A percentile compares a stretch with the other conserved stretches of the same genome.
These are phyloP conservation scores for Penicillium expansum DNA, from an alignment of 2,329 filamentous ascomycete genomes.

Conservation along the genomic window DNA sequence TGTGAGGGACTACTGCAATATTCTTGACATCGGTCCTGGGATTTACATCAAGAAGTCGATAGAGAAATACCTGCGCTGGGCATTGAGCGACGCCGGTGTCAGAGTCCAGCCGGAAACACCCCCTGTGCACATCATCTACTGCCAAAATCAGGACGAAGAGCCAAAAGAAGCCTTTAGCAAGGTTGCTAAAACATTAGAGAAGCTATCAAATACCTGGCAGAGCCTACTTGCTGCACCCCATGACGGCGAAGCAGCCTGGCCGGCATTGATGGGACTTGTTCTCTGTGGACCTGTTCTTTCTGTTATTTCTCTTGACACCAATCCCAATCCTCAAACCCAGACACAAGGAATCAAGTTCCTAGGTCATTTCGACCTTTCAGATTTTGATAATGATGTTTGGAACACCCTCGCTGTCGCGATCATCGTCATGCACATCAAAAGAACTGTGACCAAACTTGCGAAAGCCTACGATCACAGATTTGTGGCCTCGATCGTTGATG, in stretches of 20 bases:
- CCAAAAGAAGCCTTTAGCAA: slow-evolving; percentile 42
- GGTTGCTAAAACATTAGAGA: slow-evolving; percentile 44
- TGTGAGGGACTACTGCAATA: slow-evolving; percentile 49
- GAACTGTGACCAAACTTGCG: slow-evolving; percentile 48
- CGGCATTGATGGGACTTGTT: slow-evolving; percentile 56
- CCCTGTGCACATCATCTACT: slow-evolving; percentile 49
- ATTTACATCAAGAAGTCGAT: slow-evolving; percentile 43
- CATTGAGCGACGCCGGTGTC: slow-evolving; percentile 49
- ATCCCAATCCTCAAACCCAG: slow-evolving; percentile 25
- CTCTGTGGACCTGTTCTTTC: slow-evolving; percentile 53
- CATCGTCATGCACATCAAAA: slow-evolving; percentile 53
- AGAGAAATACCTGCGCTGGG: slow-evolving; percentile 54
- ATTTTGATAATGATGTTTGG: slow-evolving; percentile 58
- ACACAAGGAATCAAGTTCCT: slow-evolving; percentile 27
- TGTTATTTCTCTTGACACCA: slow-evolving; percentile 51
- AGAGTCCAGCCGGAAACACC: slow-evolving; percentile 34
- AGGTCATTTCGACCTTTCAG: slow-evolving; percentile 54
- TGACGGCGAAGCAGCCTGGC: slow-evolving; percentile 27
- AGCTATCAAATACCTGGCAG: slow-evolving; percentile 45
- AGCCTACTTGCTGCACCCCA: slow-evolving; percentile 21
- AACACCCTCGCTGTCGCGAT: slow-evolving; percentile 58
- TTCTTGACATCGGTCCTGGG: slow-evolving; percentile 37
- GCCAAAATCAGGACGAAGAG: slow-evolving; percentile 40
- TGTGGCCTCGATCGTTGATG: background rate
- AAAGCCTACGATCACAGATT: slow-evolving; percentile 26